A percentile compares a stretch with the other conserved stretches of the same genome.
Conservation (phyloP, 495 filamentous ascomycete genomes). For the Penicillium robsamsonii region DNA sequence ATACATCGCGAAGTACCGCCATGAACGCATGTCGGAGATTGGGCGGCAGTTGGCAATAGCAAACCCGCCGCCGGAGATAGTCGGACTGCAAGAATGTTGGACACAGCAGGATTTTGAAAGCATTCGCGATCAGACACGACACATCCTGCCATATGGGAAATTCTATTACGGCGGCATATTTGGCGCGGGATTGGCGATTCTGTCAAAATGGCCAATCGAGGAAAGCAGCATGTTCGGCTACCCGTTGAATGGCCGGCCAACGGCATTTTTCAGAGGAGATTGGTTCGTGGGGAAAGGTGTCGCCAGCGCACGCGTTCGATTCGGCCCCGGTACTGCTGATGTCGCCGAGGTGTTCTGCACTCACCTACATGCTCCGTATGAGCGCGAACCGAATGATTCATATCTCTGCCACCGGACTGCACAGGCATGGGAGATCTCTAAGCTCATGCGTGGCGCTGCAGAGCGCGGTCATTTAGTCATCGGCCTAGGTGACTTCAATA, state of each 20-base stretch:
- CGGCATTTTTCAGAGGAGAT: constrained; percentile 90
- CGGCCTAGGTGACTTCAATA: constrained; percentile 92
- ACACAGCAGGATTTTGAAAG: constrained; percentile 83
- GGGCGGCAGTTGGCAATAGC: constrained; percentile 68
- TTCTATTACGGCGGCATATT: constrained; percentile 90
- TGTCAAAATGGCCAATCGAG: constrained; percentile 96
- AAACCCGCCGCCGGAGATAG: constrained; percentile 73
- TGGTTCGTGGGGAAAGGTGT: constrained; percentile 94
- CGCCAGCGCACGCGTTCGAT: constrained; percentile 76
- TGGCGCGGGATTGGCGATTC: constrained; percentile 83
- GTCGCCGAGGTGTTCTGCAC: constrained; percentile 93
- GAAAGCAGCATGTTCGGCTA: constrained; percentile 84
- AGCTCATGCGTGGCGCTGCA: constrained; percentile 79
- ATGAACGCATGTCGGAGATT: constrained; percentile 80
- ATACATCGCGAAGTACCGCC: constrained; percentile 74
- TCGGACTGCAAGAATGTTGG: constrained; percentile 95
- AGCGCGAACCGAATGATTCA: constrained; percentile 72
- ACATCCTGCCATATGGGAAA: constrained; percentile 88
- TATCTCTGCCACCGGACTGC: constrained; percentile 88
- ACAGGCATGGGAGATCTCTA: constrained; percentile 96
- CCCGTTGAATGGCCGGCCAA: constrained; percentile 90
- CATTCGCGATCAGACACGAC: constrained; percentile 70
- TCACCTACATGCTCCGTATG: constrained; percentile 90
- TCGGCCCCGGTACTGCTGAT: constrained; percentile 62
- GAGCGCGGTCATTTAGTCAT: constrained; percentile 84